Evolutionary conservation across 225 moss, liverwort and hornwort species (phyloP).

Genomic region (Ulota crispa): DNA sequence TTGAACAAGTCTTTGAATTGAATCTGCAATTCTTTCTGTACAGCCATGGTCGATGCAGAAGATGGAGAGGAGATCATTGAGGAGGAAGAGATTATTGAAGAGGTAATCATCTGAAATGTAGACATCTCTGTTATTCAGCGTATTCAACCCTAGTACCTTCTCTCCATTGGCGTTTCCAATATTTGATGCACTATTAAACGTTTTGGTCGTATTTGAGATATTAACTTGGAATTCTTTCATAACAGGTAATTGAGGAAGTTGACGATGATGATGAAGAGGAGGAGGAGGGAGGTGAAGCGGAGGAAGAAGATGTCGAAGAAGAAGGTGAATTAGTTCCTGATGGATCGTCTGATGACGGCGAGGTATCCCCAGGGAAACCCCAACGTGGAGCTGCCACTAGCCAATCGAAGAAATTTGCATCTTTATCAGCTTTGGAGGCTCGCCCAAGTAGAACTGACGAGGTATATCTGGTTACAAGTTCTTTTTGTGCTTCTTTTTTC

Average conservation of each 20-base stretch:
- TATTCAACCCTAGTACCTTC: neutral
- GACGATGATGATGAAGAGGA: constrained; percentile 57
- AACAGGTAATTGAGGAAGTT: constrained; percentile 62
- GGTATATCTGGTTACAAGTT: constrained; percentile 38
- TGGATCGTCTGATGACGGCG: constrained; percentile 71
- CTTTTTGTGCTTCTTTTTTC: neutral
- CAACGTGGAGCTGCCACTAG: constrained; percentile 50
- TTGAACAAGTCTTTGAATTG: constrained; percentile 6
- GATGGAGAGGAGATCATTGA: constrained; percentile 47
- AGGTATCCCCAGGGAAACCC: constrained; percentile 44
- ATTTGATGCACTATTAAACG: neutral
- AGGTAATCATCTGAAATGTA: constrained; percentile 27
- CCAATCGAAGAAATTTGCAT: constrained; percentile 84
- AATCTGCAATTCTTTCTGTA: neutral
- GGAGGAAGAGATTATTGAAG: constrained; percentile 68
- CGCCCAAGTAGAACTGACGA: constrained; percentile 70
- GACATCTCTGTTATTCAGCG: neutral
- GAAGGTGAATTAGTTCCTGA: constrained; percentile 52
- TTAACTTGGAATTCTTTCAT: neutral
- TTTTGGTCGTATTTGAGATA: constrained; percentile 5
- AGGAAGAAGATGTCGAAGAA: constrained; percentile 63
- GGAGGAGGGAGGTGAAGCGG: constrained; percentile 44
- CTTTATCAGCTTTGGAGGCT: constrained; percentile 84
- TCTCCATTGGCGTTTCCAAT: neutral
- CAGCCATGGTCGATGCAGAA: constrained; percentile 57